Percentiles rank a stretch among this genome's conserved stretches.
Conservation (phyloP, 371 early-diverging fungal species). For the Mortierella sp. region DNA sequence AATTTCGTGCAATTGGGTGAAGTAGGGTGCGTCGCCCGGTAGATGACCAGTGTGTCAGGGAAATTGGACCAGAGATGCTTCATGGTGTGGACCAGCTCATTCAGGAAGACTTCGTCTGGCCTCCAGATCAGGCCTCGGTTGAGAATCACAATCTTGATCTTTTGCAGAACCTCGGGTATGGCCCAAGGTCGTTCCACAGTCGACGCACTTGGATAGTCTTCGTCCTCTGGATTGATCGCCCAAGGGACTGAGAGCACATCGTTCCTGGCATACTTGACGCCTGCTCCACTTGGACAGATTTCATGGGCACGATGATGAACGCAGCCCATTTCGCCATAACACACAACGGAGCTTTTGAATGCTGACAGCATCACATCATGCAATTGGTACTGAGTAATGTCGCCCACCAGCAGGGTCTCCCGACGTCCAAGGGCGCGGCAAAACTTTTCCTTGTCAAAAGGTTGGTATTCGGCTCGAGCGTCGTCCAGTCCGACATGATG, state of each 20-base stretch:
- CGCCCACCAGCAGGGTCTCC: constrained; percentile 64
- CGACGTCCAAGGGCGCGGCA: constrained; percentile 32
- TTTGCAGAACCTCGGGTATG: constrained; percentile 52
- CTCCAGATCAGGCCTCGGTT: constrained; percentile 63
- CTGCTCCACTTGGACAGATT: constrained; percentile 36
- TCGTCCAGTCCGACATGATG: constrained; percentile 33
- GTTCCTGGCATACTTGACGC: constrained; percentile 67
- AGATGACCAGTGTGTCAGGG: constrained; percentile 63
- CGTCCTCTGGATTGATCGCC: constrained; percentile 53
- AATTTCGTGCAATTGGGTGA: constrained; percentile 26
- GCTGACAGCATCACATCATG: constrained; percentile 66
- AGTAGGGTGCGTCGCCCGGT: constrained; percentile 57
- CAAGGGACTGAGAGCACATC: constrained; percentile 62
- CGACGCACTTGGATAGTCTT: constrained; percentile 58
- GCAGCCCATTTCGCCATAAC: constrained; percentile 72
- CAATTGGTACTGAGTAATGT: constrained; percentile 65
- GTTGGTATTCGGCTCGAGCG: constrained; percentile 21
- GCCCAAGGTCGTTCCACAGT: constrained; percentile 65
- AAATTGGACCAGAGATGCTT: constrained; percentile 55
- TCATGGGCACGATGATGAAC: constrained; percentile 43
- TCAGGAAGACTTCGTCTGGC: constrained; percentile 60
- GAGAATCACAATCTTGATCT: constrained; percentile 61
- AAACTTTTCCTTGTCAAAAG: constrained; percentile 14
- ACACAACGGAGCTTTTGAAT: constrained; percentile 63
- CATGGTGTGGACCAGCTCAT: constrained; percentile 60